Conservation (phyloP, 257 asterid species). For the Buddleja alternifolia region DNA sequence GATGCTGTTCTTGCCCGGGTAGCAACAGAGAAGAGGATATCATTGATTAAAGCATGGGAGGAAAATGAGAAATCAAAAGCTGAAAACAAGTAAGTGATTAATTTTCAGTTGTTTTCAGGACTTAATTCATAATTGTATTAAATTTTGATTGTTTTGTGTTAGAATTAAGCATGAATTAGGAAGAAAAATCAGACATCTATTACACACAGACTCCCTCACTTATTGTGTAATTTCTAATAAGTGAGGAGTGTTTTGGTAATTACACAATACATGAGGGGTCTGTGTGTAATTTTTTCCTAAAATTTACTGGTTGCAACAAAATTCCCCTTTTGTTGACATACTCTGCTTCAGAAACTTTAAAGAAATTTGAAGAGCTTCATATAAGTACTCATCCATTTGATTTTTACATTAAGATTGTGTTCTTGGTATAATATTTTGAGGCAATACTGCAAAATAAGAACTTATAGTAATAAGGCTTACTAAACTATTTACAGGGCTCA, state of each 20-base stretch:
- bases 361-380: not conserved
- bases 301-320: too few species aligned
- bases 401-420: not conserved
- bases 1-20: slow-evolving; percentile 88
- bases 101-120: too few species aligned
- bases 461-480: not conserved
- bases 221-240: too few species aligned
- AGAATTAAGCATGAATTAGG: too few species aligned
- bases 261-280: too few species aligned
- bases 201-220: too few species aligned
- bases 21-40: slow-evolving; percentile 78
- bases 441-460: not conserved
- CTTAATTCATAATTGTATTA: too few species aligned
- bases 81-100: slow-evolving; percentile 56
- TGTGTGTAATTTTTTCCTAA: too few species aligned
- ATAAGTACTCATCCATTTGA: not conserved
- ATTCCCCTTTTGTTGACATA: too few species aligned
- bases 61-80: slow-evolving; percentile 93
- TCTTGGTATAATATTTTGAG: not conserved
- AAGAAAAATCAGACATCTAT: too few species aligned
- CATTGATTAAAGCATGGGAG: slow-evolving; percentile 92
- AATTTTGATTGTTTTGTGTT: too few species aligned
- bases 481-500: slow-evolving; percentile 47
- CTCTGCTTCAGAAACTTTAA: not conserved
- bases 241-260: too few species aligned